Conservation (phyloP, 208 protist species). For the Wallacemonas rigidus region DNA sequence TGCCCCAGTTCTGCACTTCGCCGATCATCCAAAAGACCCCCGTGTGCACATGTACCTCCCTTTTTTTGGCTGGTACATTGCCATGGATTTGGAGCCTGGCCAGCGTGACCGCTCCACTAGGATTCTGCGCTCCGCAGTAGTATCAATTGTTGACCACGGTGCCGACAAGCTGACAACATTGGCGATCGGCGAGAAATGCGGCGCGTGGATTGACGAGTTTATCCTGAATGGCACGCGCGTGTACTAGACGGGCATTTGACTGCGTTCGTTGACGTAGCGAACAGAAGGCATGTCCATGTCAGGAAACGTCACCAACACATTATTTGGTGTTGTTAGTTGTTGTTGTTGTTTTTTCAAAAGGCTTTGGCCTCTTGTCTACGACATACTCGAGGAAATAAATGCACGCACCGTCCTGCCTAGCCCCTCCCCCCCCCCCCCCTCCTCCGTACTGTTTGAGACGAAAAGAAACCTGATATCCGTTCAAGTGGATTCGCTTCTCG, state of each 20-base stretch:
- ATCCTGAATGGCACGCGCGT: background rate
- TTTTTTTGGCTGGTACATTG: slow-evolving; percentile 1
- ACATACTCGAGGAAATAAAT: too few species aligned
- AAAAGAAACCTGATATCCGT: too few species aligned
- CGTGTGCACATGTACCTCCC: slow-evolving; percentile 3
- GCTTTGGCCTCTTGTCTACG: too few species aligned
- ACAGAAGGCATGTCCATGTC: too few species aligned
- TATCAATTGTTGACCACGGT: background rate
- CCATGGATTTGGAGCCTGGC: background rate
- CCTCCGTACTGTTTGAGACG: too few species aligned
- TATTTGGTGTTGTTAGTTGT: too few species aligned
- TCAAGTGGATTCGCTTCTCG: too few species aligned
- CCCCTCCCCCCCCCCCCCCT: too few species aligned
- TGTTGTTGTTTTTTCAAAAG: too few species aligned
- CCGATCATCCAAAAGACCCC: background rate
- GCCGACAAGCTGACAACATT: background rate
- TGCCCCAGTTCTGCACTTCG: background rate
- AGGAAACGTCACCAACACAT: too few species aligned
- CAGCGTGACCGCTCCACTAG: background rate
- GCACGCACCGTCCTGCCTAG: too few species aligned
- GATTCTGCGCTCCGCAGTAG: background rate
- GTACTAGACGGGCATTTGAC: background rate
- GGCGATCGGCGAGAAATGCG: background rate
- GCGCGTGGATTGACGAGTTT: background rate
- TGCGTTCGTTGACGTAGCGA: too few species aligned